phyloP scores from a whole-genome alignment of 331 rosid genomes.

The Malus hybrid region DNA sequence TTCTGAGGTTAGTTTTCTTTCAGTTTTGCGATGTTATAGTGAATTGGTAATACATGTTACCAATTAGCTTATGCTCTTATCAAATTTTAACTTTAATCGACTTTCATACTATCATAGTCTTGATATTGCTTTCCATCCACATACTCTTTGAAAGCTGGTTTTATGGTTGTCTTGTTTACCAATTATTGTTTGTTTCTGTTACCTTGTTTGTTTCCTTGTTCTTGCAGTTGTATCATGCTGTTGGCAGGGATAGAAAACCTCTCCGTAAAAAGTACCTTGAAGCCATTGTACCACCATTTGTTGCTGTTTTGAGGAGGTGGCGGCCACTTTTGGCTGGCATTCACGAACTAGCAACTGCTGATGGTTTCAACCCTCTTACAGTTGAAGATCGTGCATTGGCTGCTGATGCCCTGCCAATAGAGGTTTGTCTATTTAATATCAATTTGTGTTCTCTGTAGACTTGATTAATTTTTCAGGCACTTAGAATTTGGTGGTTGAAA shows the following conservation, averaged over 20 bases:
- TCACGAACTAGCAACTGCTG: conserved; percentile 92
- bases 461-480: neutral
- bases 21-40: neutral
- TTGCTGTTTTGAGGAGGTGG: conserved; percentile 96
- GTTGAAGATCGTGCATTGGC: conserved; percentile 67
- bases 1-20: conserved; percentile 66
- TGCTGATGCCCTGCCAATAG: conserved; percentile 69
- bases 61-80: neutral
- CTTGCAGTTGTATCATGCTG: conserved; percentile 82
- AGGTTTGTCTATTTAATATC: conserved; percentile 37
- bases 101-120: neutral
- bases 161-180: neutral
- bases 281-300: conserved; percentile 83
- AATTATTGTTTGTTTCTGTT: conserved; percentile 11
- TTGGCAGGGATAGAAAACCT: conserved; percentile 67
- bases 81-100: neutral
- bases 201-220: conserved; percentile 21
- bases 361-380: conserved; percentile 75
- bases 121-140: conserved; percentile 1
- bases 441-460: neutral
- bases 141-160: neutral
- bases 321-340: conserved; percentile 89
- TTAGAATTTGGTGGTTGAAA: neutral
- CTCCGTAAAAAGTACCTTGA: conserved; percentile 84
- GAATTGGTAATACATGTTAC: neutral